Evolutionary conservation across 768 basidiomycete genomes (phyloP).

Genomic region (Postia placenta): DNA sequence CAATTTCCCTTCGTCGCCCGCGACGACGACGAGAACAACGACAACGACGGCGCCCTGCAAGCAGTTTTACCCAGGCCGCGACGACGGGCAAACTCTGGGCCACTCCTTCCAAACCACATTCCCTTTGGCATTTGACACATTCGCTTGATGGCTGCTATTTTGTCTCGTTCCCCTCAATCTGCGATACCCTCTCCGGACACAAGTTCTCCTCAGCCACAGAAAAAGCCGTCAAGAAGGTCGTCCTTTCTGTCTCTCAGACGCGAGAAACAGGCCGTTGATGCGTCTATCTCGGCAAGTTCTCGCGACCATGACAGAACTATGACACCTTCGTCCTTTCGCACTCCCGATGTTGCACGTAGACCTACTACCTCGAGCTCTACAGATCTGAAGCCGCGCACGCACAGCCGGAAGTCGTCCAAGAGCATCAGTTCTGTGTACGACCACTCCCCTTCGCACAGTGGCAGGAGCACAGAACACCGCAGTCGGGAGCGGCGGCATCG

Average conservation of each 20-base stretch:
- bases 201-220: conserved; percentile 21
- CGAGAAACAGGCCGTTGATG: conserved; percentile 14
- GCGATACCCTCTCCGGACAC: neutral
- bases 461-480: conserved; percentile 2
- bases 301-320: conserved; percentile 11
- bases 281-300: conserved; percentile 1
- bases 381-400: conserved; percentile 9
- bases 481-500: conserved; percentile 2
- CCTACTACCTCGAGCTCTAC: conserved; percentile 14
- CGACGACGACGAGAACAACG: conserved; percentile 8
- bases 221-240: conserved; percentile 43
- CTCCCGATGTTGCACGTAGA: conserved; percentile 14
- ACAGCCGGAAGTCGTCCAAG: conserved; percentile 14
- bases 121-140: conserved; percentile 9
- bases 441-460: conserved; percentile 6
- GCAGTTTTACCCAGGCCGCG: too few relatives aligned
- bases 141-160: conserved; percentile 14
- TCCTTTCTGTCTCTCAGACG: conserved; percentile 49
- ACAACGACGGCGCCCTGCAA: conserved; percentile 16
- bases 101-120: conserved; percentile 16
- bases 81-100: too few relatives aligned
- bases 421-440: conserved; percentile 14
- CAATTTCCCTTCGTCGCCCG: neutral
- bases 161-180: conserved; percentile 12
- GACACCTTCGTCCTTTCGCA: conserved; percentile 16